A percentile compares a stretch with the other conserved stretches of the same genome.
Conservation (phyloP, 208 protist species). For the Leishmania gerbilli region DNA sequence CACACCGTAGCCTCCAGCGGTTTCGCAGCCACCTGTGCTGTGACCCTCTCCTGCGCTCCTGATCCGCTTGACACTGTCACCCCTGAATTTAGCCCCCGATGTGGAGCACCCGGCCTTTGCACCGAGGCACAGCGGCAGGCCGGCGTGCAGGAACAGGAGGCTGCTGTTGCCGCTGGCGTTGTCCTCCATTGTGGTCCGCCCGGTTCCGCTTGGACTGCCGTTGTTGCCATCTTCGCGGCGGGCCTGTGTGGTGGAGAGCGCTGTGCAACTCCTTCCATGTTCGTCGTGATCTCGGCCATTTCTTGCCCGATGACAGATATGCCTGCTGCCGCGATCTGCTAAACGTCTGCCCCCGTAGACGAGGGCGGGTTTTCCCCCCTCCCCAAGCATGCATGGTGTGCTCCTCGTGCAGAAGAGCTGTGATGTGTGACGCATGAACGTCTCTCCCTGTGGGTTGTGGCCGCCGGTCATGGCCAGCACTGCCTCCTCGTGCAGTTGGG, state of each 20-base stretch:
- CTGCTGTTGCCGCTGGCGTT: too few relatives aligned
- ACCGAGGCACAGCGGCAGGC: too few relatives aligned
- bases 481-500: neutral
- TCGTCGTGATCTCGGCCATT: neutral
- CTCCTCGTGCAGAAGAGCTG: neutral
- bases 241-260: neutral
- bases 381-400: neutral
- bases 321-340: neutral
- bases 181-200: too few relatives aligned
- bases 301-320: neutral
- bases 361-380: neutral
- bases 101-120: too few relatives aligned
- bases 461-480: neutral
- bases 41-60: too few relatives aligned
- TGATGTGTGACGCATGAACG: neutral
- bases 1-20: too few relatives aligned
- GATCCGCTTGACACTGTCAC: too few relatives aligned
- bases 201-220: too few relatives aligned
- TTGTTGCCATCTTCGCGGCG: too few relatives aligned
- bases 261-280: neutral
- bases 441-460: neutral
- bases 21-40: too few relatives aligned
- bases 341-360: neutral
- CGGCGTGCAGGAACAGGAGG: too few relatives aligned
- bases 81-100: too few relatives aligned